These are phyloP conservation scores for Malus hybrid DNA, from an alignment of 331 rosid genomes.

Conservation along the genomic window DNA sequence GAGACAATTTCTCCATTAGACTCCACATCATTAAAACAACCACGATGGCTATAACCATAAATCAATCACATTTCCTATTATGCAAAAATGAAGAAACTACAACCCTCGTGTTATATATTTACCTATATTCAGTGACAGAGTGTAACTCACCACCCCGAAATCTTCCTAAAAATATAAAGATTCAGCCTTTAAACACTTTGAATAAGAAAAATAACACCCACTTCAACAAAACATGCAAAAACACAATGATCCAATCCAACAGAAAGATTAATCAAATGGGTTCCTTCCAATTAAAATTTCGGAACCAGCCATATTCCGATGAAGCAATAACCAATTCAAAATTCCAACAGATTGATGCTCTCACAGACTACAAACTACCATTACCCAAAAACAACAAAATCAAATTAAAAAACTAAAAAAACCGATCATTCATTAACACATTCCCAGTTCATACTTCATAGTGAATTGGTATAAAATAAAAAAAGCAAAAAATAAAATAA, in stretches of 20 bases:
- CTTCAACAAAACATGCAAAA: not conserved
- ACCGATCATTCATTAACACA: not conserved
- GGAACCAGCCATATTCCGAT: not conserved
- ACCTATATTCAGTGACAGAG: not conserved
- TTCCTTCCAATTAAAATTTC: not conserved
- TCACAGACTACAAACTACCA: not conserved
- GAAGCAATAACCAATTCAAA: not conserved
- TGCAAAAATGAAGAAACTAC: not conserved
- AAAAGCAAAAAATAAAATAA: not conserved
- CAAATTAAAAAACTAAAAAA: not conserved
- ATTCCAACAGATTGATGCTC: not conserved
- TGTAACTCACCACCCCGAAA: not conserved
- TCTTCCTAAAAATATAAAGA: slow-evolving; percentile 3
- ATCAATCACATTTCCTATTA: not conserved
- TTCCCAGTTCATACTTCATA: not conserved
- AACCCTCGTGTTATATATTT: not conserved
- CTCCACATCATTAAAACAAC: not conserved
- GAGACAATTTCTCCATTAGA: not conserved
- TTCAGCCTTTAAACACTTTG: not conserved
- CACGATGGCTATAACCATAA: not conserved
- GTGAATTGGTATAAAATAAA: not conserved
- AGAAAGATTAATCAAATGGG: not conserved
- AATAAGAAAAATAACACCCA: not conserved
- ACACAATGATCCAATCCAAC: not conserved
- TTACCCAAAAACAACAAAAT: not conserved